Conservation (phyloP, 2,329 filamentous ascomycete genomes). For the Paraconiothyrium brasiliense region DNA sequence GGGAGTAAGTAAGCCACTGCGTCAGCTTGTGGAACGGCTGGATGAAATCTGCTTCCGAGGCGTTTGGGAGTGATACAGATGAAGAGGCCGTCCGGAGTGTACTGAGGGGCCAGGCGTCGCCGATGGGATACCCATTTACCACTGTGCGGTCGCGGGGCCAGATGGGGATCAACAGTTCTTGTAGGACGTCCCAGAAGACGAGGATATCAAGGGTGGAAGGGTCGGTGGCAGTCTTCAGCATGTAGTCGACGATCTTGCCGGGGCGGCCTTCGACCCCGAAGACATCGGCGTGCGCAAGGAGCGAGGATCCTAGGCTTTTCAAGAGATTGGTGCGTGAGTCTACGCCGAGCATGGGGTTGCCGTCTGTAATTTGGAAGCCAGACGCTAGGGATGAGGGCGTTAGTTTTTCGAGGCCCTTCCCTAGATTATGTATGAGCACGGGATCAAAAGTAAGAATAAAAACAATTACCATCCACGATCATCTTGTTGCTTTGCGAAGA, state of each 20-base stretch:
- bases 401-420: slow-evolving; percentile 73
- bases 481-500: slow-evolving; percentile 76
- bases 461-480: slow-evolving; percentile 75
- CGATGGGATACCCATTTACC: slow-evolving; percentile 83
- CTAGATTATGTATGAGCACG: slow-evolving; percentile 19
- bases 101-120: slow-evolving; percentile 90
- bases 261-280: slow-evolving; percentile 85
- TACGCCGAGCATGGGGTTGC: slow-evolving; percentile 79
- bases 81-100: slow-evolving; percentile 70
- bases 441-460: neutral
- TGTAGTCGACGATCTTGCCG: slow-evolving; percentile 77
- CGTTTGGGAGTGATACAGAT: slow-evolving; percentile 57
- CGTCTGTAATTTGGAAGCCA: slow-evolving; percentile 81
- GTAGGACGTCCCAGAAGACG: slow-evolving; percentile 86
- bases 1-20: slow-evolving; percentile 92
- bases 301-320: slow-evolving; percentile 74
- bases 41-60: slow-evolving; percentile 64
- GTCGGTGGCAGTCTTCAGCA: slow-evolving; percentile 30
- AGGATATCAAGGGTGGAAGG: slow-evolving; percentile 70
- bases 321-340: slow-evolving; percentile 84
- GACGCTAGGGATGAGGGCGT: slow-evolving; percentile 76
- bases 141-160: slow-evolving; percentile 88
- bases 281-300: slow-evolving; percentile 75
- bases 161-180: slow-evolving; percentile 83
- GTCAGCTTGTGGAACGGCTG: slow-evolving; percentile 92